phyloP scores from a whole-genome alignment of 371 early-diverging fungal genomes.

The Rhizomucor miehei region DNA sequence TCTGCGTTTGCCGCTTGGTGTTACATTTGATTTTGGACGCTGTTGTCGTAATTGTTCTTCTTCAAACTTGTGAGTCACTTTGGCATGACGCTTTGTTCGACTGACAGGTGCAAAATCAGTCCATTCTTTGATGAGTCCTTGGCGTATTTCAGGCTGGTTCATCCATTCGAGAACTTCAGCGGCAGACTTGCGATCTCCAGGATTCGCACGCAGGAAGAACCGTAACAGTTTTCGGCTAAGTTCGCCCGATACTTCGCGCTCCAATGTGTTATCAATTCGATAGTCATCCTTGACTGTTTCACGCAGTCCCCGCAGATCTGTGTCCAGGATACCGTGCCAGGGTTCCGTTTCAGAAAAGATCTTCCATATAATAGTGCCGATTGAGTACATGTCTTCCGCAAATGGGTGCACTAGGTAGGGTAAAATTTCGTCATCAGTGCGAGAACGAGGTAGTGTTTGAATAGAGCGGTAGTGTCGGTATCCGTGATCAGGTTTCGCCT shows the following conservation, averaged over 20 bases:
- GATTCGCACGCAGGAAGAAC: conserved; percentile 39
- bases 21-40: neutral
- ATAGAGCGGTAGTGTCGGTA: conserved; percentile 57
- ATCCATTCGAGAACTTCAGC: conserved; percentile 43
- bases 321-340: conserved; percentile 62
- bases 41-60: conserved; percentile 11
- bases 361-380: conserved; percentile 67
- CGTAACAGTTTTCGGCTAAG: conserved; percentile 44
- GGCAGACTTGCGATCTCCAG: conserved; percentile 45
- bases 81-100: conserved; percentile 34
- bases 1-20: too few relatives aligned
- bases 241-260: conserved; percentile 46
- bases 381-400: conserved; percentile 61
- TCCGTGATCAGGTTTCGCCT: conserved; percentile 55
- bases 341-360: conserved; percentile 62
- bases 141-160: conserved; percentile 15
- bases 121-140: conserved; percentile 42
- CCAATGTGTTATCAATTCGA: conserved; percentile 46
- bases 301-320: conserved; percentile 53
- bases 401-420: conserved; percentile 51
- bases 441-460: conserved; percentile 55
- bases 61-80: conserved; percentile 11
- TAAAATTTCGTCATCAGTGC: conserved; percentile 41
- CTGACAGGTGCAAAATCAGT: conserved; percentile 26
- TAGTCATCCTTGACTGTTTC: conserved; percentile 51